Base-by-base conservation (phyloP, 2,329 filamentous ascomycete genomes). In the Raffaelea ambrosiae region DNA sequence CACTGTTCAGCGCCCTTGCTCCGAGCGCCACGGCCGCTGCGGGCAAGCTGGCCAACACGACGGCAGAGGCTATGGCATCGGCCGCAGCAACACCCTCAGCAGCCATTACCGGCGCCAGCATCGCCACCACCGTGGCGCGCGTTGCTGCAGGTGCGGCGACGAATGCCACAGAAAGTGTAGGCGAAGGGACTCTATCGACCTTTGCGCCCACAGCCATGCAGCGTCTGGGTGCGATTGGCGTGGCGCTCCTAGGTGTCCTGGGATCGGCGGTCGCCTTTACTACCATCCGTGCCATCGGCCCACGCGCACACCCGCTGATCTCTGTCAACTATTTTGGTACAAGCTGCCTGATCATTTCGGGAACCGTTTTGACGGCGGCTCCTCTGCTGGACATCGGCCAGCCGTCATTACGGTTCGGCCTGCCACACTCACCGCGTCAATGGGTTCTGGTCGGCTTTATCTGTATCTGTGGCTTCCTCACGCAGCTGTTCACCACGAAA, bases 401-500 rank as follows among this genome's bases (percentile, higher is more conserved):
- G 53, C 74, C 73, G 4, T 66, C 56, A 9, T 55, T 78, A 55
- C 63, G 61, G 20, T 69, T 76, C 55, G 64, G 62, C 2, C 58
- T 71, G 23, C 68, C 71, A 2, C 55, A 62, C 4, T 61, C 68
- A 22, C 13, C 57, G 38, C 66, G 64, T 46, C 70, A 90, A 59
- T 91, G 86, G 83, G 62, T 67, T 0, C 72, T 89, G 36, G 66
- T 95, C 16, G 47, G 82, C 0, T 76, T 83, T 35, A 68, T 95
- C 4, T 87, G 86, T 0, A 59, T 79, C 0, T 83, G 83, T 54
- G 90, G 90, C 1, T 91, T 95, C 59, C 62, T 84, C 20, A 85
- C 91, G 77, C 90, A 95, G 74, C 88, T 88, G 55, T 72, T 94
- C n/a, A 69, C 94, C 18, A 93, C 89, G 1, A 76, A 79, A 1